Conservation (phyloP, 176 grass and related monocot species). For the Thalia dealbata region DNA sequence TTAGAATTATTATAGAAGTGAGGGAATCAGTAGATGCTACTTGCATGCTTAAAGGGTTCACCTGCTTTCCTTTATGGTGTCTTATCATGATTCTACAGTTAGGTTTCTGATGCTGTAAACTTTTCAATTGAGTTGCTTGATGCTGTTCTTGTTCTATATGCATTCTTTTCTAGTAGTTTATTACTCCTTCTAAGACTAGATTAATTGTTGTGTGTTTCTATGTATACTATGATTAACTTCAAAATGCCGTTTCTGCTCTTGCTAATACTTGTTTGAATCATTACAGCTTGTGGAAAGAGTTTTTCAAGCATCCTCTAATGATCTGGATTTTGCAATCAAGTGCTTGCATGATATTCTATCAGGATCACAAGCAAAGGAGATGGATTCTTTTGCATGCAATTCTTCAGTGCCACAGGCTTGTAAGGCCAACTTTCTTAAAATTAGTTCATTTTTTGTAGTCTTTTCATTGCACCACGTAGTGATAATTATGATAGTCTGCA, state of each 20-base stretch:
- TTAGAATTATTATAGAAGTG: background rate
- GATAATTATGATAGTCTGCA: background rate
- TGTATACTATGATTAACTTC: background rate
- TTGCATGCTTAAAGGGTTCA: background rate
- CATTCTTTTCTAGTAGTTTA: background rate
- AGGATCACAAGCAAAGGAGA: conserved; percentile 33
- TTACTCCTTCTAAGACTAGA: background rate
- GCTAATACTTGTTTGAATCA: conserved; percentile 3
- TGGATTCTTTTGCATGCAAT: conserved; percentile 24
- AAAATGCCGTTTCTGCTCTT: too few species aligned
- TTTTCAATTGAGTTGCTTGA: background rate
- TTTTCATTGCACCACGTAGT: conserved; percentile 3
- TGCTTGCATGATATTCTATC: conserved; percentile 56
- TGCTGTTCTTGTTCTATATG: background rate
- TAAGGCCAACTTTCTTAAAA: too few species aligned
- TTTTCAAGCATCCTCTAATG: conserved; percentile 70
- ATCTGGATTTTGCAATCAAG: conserved; percentile 80
- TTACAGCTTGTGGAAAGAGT: conserved; percentile 75
- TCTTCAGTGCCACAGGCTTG: conserved; percentile 24
- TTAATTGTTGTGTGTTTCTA: too few species aligned
- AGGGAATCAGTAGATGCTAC: background rate
- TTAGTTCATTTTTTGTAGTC: too few species aligned
- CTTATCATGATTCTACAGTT: background rate
- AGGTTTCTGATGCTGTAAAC: background rate
- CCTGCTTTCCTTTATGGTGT: background rate